A percentile compares a stretch with the other conserved stretches of the same genome.
These are phyloP conservation scores for Fusarium sp. DNA, from an alignment of 2,329 filamentous ascomycete genomes.

Conservation along the genomic window DNA sequence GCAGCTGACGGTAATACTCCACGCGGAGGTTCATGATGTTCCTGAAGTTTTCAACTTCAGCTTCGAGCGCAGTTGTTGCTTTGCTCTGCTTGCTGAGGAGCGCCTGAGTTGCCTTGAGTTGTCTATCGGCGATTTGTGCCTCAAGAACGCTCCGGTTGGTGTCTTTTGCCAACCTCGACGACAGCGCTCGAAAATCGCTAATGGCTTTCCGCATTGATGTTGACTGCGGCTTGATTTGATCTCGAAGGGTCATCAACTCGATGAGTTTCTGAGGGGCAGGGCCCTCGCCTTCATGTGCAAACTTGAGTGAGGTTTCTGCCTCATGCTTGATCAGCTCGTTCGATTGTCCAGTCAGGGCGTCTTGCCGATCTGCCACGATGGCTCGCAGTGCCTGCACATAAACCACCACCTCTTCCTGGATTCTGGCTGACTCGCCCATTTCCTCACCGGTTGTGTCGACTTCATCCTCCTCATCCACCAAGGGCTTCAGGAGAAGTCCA, in stretches of 20 bases:
- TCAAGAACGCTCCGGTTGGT: slow-evolving; percentile 69
- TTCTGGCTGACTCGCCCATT: slow-evolving; percentile 84
- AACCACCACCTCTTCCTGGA: slow-evolving; percentile 87
- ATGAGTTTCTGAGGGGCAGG: slow-evolving; percentile 72
- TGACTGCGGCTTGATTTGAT: slow-evolving; percentile 59
- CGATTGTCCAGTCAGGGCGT: slow-evolving; percentile 76
- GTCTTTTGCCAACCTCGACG: slow-evolving; percentile 59
- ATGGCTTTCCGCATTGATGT: slow-evolving; percentile 75
- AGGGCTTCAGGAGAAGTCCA: slow-evolving; percentile 72
- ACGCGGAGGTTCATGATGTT: slow-evolving; percentile 83
- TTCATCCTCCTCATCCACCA: slow-evolving; percentile 82
- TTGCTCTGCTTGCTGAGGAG: slow-evolving; percentile 62
- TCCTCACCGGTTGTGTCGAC: slow-evolving; percentile 85
- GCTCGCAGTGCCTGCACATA: slow-evolving; percentile 82
- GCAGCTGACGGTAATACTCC: slow-evolving; percentile 89
- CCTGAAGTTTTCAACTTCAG: slow-evolving; percentile 78
- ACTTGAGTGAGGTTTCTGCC: slow-evolving; percentile 64
- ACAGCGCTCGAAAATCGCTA: slow-evolving; percentile 71
- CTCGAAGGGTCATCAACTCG: slow-evolving; percentile 59
- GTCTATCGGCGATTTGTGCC: slow-evolving; percentile 66
- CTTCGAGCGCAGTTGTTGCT: slow-evolving; percentile 59
- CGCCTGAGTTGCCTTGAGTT: slow-evolving; percentile 68
- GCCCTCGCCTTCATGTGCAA: slow-evolving; percentile 69
- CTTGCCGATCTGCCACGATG: slow-evolving; percentile 78
- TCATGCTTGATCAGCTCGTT: slow-evolving; percentile 80